A percentile compares a stretch with the other conserved stretches of the same genome.
These are phyloP conservation scores for Komagataella pseudopastoris DNA, from an alignment of 805 yeast genomes.

Conservation along the genomic window DNA sequence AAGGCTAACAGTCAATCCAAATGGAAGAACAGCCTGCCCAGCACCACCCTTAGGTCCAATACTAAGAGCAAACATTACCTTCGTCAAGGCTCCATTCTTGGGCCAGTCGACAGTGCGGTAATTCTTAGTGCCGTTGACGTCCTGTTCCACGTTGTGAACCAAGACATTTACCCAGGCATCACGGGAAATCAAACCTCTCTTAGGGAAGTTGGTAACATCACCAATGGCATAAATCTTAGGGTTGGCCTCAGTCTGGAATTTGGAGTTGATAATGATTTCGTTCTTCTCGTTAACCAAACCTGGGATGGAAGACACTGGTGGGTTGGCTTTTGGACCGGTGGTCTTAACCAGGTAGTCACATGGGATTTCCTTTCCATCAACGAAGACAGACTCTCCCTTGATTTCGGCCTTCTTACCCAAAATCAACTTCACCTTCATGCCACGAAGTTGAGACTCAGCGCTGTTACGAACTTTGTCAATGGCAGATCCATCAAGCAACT, in stretches of 20 bases:
- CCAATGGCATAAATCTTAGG: conserved; percentile 18
- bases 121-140: neutral
- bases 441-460: conserved; percentile 1
- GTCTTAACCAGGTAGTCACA: conserved; percentile 5
- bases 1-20: conserved; percentile 7
- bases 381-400: neutral
- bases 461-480: conserved; percentile 1
- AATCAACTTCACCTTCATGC: conserved; percentile 7
- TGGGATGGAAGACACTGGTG: neutral
- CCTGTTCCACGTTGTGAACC: conserved; percentile 7
- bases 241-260: conserved; percentile 9
- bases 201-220: conserved; percentile 13
- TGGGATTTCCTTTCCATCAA: conserved; percentile 2
- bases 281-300: conserved; percentile 5
- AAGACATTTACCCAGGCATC: conserved; percentile 7
- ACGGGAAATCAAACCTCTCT: conserved; percentile 9
- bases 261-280: conserved; percentile 8
- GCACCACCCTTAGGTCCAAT: conserved; percentile 13
- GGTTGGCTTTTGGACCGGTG: conserved; percentile 4
- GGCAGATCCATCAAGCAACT: conserved; percentile 4
- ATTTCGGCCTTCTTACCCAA: conserved; percentile 6
- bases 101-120: conserved; percentile 1
- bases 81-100: neutral
- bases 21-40: conserved; percentile 13
- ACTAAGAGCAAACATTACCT: conserved; percentile 5